phyloP scores from a whole-genome alignment of 2,329 filamentous ascomycete species.

The Aspergillus latus region DNA sequence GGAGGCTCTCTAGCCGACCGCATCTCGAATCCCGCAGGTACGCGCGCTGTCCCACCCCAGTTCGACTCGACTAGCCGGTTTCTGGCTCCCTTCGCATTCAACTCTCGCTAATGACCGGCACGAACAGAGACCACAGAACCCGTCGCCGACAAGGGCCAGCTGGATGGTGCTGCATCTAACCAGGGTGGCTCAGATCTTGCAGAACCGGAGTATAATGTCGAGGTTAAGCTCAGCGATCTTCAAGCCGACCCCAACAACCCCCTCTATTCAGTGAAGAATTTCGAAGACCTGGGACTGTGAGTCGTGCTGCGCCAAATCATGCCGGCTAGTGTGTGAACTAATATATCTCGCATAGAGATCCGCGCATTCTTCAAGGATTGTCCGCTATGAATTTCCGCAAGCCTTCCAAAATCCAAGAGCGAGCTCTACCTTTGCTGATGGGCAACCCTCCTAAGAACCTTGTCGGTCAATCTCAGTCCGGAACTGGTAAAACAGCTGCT shows the following conservation, averaged over 20 bases:
- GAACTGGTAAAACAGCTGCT: conserved; percentile 95
- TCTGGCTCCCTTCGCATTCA: conserved; percentile 10
- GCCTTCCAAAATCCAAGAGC: conserved; percentile 97
- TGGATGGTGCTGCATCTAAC: conserved; percentile 41
- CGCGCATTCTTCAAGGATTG: conserved; percentile 73
- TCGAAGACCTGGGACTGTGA: conserved; percentile 83
- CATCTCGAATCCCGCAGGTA: conserved; percentile 44
- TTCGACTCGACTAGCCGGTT: conserved; percentile 16
- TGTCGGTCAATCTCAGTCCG: conserved; percentile 98
- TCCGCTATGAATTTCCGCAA: conserved; percentile 83
- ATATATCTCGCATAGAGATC: conserved; percentile 43
- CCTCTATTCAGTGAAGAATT: conserved; percentile 78
- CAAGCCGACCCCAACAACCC: conserved; percentile 85
- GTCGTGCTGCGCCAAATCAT: conserved; percentile 35
- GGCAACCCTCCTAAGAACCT: conserved; percentile 85
- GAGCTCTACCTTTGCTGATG: conserved; percentile 85
- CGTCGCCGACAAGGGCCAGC: conserved; percentile 28
- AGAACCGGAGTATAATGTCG: conserved; percentile 81
- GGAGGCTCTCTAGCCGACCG: conserved; percentile 50
- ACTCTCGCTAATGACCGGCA: conserved; percentile 19
- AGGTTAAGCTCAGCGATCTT: conserved; percentile 87
- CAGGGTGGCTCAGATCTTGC: conserved; percentile 54
- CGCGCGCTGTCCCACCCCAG: conserved; percentile 18
- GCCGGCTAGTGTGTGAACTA: conserved; percentile 10
- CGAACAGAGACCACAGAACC: conserved; percentile 15